Evolutionary conservation across 495 filamentous ascomycete species (phyloP).

Genomic region (Peziza echinospora): DNA sequence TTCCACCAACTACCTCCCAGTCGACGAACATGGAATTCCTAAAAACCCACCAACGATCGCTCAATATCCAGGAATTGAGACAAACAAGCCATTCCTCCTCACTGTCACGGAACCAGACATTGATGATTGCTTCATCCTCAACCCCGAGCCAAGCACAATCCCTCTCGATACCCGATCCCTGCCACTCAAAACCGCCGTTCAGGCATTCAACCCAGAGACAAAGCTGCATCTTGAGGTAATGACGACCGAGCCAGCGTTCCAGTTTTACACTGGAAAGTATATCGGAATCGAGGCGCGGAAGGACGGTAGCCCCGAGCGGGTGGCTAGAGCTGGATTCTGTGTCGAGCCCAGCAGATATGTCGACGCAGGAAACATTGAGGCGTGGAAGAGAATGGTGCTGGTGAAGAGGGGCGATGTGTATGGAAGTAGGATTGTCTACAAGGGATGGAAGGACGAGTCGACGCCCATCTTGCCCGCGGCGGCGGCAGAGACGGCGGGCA

Average conservation of each 20-base stretch:
- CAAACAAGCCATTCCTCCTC: slow-evolving; percentile 45
- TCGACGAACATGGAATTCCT: slow-evolving; percentile 50
- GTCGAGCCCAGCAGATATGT: slow-evolving; percentile 80
- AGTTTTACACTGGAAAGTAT: slow-evolving; percentile 79
- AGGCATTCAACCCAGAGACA: slow-evolving; percentile 45
- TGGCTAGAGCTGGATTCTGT: slow-evolving; percentile 54
- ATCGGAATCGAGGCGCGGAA: slow-evolving; percentile 47
- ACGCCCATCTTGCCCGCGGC: too few relatives aligned
- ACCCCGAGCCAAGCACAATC: slow-evolving; percentile 36
- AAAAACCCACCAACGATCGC: slow-evolving; percentile 22
- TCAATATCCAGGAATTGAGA: slow-evolving; percentile 37
- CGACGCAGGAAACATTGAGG: slow-evolving; percentile 60
- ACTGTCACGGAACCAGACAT: slow-evolving; percentile 45
- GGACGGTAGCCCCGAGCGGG: slow-evolving; percentile 39
- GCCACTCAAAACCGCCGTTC: slow-evolving; percentile 41
- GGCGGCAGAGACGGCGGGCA: too few relatives aligned
- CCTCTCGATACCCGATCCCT: slow-evolving; percentile 53
- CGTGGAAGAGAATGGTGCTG: slow-evolving; percentile 55
- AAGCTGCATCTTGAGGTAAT: slow-evolving; percentile 61
- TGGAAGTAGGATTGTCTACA: slow-evolving; percentile 57
- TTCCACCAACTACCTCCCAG: slow-evolving; percentile 53
- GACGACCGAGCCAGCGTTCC: slow-evolving; percentile 87
- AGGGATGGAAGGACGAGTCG: slow-evolving; percentile 43
- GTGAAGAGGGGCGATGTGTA: slow-evolving; percentile 61
- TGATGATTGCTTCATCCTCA: slow-evolving; percentile 77